phyloP scores from a whole-genome alignment of 2,329 filamentous ascomycete genomes.

The Taxawa tesnikishii region DNA sequence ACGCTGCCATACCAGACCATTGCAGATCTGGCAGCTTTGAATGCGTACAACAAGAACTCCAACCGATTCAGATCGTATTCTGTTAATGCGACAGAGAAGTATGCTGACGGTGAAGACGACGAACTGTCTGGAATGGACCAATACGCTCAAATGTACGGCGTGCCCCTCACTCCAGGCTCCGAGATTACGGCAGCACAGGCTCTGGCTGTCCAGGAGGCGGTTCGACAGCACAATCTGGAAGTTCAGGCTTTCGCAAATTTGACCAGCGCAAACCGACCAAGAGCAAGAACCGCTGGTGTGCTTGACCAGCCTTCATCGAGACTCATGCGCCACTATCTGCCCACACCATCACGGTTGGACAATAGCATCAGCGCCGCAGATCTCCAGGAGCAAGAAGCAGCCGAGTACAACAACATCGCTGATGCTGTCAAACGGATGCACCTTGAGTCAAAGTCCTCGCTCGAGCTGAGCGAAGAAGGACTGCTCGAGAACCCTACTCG shows the following conservation, averaged over 20 bases:
- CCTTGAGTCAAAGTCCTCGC: slow-evolving; percentile 49
- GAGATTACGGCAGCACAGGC: slow-evolving; percentile 44
- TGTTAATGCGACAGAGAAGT: slow-evolving; percentile 96
- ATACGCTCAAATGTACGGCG: slow-evolving; percentile 46
- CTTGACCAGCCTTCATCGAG: slow-evolving; percentile 62
- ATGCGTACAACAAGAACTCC: slow-evolving; percentile 62
- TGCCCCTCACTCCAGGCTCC: slow-evolving; percentile 46
- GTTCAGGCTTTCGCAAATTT: slow-evolving; percentile 87
- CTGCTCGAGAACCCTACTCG: slow-evolving; percentile 81
- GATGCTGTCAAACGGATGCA: slow-evolving; percentile 75
- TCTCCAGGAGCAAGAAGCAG: slow-evolving; percentile 59
- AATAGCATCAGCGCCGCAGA: slow-evolving; percentile 66
- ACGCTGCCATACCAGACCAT: slow-evolving; percentile 36
- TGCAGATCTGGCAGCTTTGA: slow-evolving; percentile 62
- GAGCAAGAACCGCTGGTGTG: slow-evolving; percentile 84
- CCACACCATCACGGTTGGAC: slow-evolving; percentile 63
- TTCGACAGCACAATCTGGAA: slow-evolving; percentile 83
- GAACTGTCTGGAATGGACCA: slow-evolving; percentile 37
- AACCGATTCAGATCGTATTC: slow-evolving; percentile 95
- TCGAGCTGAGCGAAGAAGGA: slow-evolving; percentile 63
- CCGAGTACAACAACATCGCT: slow-evolving; percentile 67
- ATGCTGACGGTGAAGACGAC: slow-evolving; percentile 77
- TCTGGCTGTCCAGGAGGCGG: slow-evolving; percentile 53
- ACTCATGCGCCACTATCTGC: slow-evolving; percentile 58
- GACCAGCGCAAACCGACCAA: slow-evolving; percentile 67